A percentile compares a stretch with the other conserved stretches of the same genome.
Conservation (phyloP, 371 early-diverging fungal genomes). For the Actinomortierella wolfii region DNA sequence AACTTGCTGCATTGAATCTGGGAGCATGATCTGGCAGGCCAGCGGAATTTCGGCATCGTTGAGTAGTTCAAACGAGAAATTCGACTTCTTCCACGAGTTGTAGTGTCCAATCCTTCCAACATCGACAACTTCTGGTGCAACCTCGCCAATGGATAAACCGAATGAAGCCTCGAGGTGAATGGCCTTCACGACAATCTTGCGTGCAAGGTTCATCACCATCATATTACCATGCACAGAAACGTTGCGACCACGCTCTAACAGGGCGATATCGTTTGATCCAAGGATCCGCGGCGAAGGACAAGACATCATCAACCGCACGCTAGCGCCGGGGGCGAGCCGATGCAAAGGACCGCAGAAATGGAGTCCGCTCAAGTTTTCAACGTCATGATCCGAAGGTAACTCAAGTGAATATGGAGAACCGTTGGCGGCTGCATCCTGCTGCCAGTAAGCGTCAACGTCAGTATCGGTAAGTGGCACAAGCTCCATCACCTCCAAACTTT, state of each 20-base stretch:
- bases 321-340: constrained; percentile 60
- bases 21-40: constrained; percentile 61
- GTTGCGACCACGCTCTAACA: constrained; percentile 58
- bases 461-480: constrained; percentile 61
- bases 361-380: constrained; percentile 21
- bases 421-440: neutral
- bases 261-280: constrained; percentile 47
- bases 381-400: neutral
- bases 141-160: constrained; percentile 65
- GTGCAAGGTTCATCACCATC: constrained; percentile 60
- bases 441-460: constrained; percentile 52
- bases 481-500: constrained; percentile 56
- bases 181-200: constrained; percentile 58
- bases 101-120: constrained; percentile 80
- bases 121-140: constrained; percentile 61
- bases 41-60: constrained; percentile 73
- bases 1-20: constrained; percentile 52
- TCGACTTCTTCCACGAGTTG: constrained; percentile 71
- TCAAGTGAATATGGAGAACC: neutral
- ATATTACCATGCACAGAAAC: constrained; percentile 62
- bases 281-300: constrained; percentile 62
- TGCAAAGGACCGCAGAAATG: constrained; percentile 45
- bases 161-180: constrained; percentile 64
- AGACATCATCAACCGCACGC: constrained; percentile 58
- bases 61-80: constrained; percentile 61